A percentile compares a stretch with the other conserved stretches of the same genome.
These are phyloP conservation scores for Suillus fuscotomentosus DNA, from an alignment of 768 basidiomycete species.

Conservation along the genomic window DNA sequence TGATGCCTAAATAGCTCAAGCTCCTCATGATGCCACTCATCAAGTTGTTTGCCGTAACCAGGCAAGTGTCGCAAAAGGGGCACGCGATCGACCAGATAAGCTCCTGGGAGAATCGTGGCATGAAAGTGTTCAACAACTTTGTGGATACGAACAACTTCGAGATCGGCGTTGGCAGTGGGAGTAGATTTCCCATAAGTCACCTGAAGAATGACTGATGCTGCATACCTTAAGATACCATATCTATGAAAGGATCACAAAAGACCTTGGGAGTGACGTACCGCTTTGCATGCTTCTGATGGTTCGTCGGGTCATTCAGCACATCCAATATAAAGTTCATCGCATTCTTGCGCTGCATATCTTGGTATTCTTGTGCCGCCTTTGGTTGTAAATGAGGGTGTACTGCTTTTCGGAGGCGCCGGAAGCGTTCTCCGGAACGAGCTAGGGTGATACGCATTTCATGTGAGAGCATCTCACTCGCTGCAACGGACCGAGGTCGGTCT, in stretches of 20 bases:
- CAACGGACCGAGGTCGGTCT: slow-evolving; percentile 49
- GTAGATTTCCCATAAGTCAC: slow-evolving; percentile 26
- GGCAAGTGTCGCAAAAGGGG: slow-evolving; percentile 46
- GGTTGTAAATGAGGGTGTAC: slow-evolving; percentile 54
- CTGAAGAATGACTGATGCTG: slow-evolving; percentile 19
- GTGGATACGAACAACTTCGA: slow-evolving; percentile 17
- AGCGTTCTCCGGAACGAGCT: slow-evolving; percentile 47
- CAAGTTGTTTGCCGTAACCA: slow-evolving; percentile 52
- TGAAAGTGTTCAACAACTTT: slow-evolving; percentile 21
- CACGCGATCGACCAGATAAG: slow-evolving; percentile 31
- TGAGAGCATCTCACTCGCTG: slow-evolving; percentile 53
- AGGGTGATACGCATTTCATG: slow-evolving; percentile 54
- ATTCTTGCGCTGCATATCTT: slow-evolving; percentile 40
- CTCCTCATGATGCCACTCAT: slow-evolving; percentile 50
- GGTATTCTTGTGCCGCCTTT: slow-evolving; percentile 43
- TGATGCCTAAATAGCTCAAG: slow-evolving; percentile 49
- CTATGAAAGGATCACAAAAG: neutral
- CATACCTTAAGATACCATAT: slow-evolving; percentile 14
- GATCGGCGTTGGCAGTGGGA: slow-evolving; percentile 16
- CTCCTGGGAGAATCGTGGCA: slow-evolving; percentile 30
- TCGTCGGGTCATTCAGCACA: slow-evolving; percentile 15
- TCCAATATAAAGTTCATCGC: slow-evolving; percentile 17
- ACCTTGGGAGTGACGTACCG: slow-evolving; percentile 10
- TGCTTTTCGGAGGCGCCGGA: slow-evolving; percentile 54
- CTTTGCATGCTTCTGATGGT: slow-evolving; percentile 11